Evolutionary conservation across 768 basidiomycete species (phyloP), one percentile per base, ranked within the genome.

Genomic region (Rhodotorula babjevae): DNA sequence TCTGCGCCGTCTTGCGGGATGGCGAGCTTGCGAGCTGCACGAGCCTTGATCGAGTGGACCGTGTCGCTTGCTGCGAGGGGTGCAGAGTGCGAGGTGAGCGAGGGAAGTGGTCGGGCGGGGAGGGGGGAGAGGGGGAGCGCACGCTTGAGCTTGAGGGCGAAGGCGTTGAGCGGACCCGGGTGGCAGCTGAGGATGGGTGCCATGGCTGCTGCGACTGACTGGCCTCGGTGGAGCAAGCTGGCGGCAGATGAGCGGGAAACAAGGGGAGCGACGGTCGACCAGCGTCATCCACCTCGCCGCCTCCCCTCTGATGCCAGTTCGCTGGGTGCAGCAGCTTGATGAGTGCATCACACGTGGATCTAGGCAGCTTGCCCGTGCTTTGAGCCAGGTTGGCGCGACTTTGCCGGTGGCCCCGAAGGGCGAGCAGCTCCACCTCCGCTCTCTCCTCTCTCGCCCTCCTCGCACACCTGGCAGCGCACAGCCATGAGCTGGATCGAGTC

Each of bases 121-220:
- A 10, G 21, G n/a, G 3, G n/a, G 40, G 47, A 4, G 23, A 40
- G 23, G 63, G 31, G 29, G 21, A 9, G 31, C 74, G 16, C 42
- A 79, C 78, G 63, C 60, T 68, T 77, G 12, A 75, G 74, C 55
- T 75, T 72, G 69, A 79, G 67, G 11, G 78, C 72, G 52, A 79
- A 78, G 36, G 71, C 61, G 74, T 73, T 73, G n/a, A 76, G 72
- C 10, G 66, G 58, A 19, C 75, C 75, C 1, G 75, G 75, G 69
- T 61, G 61, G 67, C 67, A 69, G 27, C 10, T 16, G 7, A 73
- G 63, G 61, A 72, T 61, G 3, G 71, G 71, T 0, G 57, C 25
- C 65, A 66, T 66, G 23, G 44, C 8, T 46, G 44, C 9, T 40
- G 18, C 10, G 55, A 8, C 50, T n/a, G 55, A 5, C 29, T 55